Conservation (phyloP, 371 early-diverging fungal species). For the Mucor plumbeus region DNA sequence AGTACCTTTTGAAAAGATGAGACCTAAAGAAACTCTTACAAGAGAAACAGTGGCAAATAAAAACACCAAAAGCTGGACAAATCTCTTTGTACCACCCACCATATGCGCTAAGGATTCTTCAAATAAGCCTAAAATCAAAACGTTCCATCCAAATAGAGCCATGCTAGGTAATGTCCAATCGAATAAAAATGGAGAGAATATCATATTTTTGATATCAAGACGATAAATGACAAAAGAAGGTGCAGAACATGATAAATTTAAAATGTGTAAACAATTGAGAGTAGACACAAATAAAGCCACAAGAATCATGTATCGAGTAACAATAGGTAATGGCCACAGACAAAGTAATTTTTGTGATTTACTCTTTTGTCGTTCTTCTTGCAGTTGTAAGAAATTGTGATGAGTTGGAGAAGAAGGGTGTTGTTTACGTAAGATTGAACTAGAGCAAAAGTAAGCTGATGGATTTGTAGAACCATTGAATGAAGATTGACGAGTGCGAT, state of each 20-base stretch:
- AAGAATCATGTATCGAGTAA: constrained; percentile 53
- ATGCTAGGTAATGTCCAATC: constrained; percentile 40
- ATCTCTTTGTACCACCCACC: constrained; percentile 53
- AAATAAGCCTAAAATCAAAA: constrained; percentile 55
- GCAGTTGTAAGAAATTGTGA: neutral
- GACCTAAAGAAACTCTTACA: constrained; percentile 54
- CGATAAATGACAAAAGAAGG: constrained; percentile 56
- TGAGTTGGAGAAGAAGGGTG: neutral
- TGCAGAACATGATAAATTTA: constrained; percentile 47
- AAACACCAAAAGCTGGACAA: constrained; percentile 37
- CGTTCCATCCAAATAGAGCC: constrained; percentile 47
- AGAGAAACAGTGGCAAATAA: constrained; percentile 35
- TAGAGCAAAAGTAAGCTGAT: neutral
- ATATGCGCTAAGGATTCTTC: constrained; percentile 55
- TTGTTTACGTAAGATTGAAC: neutral
- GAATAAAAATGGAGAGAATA: constrained; percentile 54
- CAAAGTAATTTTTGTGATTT: constrained; percentile 53
- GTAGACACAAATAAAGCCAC: constrained; percentile 43
- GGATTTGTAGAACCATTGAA: neutral
- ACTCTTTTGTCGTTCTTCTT: constrained; percentile 19
- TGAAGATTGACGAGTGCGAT: constrained; percentile 13
- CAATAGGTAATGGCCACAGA: constrained; percentile 56
- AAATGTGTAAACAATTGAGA: constrained; percentile 30
- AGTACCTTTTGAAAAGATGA: constrained; percentile 59
- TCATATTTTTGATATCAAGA: constrained; percentile 39